Percentiles rank a stretch among this genome's conserved stretches.
Conservation (phyloP, 2,329 filamentous ascomycete genomes). For the Sporothrix brunneoviolacea region DNA sequence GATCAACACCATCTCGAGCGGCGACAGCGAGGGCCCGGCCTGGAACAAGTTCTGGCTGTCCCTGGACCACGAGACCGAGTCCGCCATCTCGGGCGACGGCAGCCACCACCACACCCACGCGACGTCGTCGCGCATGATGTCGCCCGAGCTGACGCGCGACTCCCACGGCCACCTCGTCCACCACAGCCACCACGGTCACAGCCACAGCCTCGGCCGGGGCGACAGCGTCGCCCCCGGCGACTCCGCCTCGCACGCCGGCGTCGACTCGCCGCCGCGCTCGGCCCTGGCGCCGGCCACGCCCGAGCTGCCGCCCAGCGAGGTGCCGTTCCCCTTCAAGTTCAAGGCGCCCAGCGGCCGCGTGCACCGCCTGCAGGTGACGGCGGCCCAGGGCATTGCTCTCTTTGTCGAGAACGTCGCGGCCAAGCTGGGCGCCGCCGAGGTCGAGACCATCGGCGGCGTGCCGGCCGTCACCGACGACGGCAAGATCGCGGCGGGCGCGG, state of each 20-base stretch:
- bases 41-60: constrained; percentile 99
- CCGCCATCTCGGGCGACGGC: constrained; percentile 87
- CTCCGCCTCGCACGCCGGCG: constrained; percentile 86
- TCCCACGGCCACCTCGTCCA: constrained; percentile 36
- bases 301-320: constrained; percentile 58
- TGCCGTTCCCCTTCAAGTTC: constrained; percentile 96
- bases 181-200: too few species aligned
- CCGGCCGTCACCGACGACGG: constrained; percentile 75
- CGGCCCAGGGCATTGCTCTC: constrained; percentile 71
- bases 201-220: too few species aligned
- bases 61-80: constrained; percentile 89
- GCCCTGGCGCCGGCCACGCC: constrained; percentile 38
- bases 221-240: constrained; percentile 90
- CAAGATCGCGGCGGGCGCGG: constrained; percentile 68
- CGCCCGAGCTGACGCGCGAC: constrained; percentile 65
- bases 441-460: constrained; percentile 74
- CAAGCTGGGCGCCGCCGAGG: constrained; percentile 71
- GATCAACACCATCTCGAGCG: constrained; percentile 88
- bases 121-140: constrained; percentile 64
- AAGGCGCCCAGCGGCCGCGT: constrained; percentile 94
- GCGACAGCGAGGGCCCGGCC: constrained; percentile 86
- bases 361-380: constrained; percentile 79
- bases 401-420: constrained; percentile 70
- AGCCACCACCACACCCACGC: constrained; percentile 63
- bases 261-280: constrained; percentile 68